Base-by-base conservation (phyloP, 768 basidiomycete species). In the Hygrophorus russula region DNA sequence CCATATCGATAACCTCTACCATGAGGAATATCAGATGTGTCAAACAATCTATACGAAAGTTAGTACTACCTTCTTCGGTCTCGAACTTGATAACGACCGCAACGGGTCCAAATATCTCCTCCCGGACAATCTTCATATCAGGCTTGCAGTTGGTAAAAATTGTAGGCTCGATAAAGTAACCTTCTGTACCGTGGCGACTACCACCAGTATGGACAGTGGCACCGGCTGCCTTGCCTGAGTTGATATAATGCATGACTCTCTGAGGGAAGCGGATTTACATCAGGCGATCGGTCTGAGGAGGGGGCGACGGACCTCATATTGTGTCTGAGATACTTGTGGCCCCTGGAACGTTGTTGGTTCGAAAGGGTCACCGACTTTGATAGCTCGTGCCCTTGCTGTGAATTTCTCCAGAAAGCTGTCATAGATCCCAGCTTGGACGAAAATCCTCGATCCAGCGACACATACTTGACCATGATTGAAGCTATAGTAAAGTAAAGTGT, bases 391-490 rank as follows among this genome's bases (percentile, higher is more conserved):
- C n/a, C 69, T 64, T 37, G 59, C 67, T 1, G 68, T 67, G 60
- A 88, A 80, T 27, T 49, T 59, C 41, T 61, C 53, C 42, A 90
- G 53, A 67, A 91, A 90, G 48, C 76, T 59, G 59, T 91, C 87
- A 62, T 91, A 90, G 51, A 91, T 76, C 2, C 66, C 63, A 46
- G 72, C 77, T 54, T 91, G 88, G 4, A 92, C 84, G 54, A 72
- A 89, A 53, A 91, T 78, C 48, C 90, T 76, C 17, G 86, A 82
- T 8, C 87, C 83, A 9, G 86, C 86, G 50, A 75, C 76, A 64
- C 89, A 91, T 13, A 71, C 68, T 60, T 91, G 88, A 18, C 89
- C 84, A n/a, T n/a, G n/a, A n/a, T n/a, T n/a, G n/a, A n/a, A n/a
- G n/a, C n/a, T n/a, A n/a, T n/a, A n/a, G n/a, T n/a, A n/a, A n/a